These are phyloP conservation scores for Rhizophagus clarus DNA, from an alignment of 192 early-diverging fungal species.

Conservation along the genomic window DNA sequence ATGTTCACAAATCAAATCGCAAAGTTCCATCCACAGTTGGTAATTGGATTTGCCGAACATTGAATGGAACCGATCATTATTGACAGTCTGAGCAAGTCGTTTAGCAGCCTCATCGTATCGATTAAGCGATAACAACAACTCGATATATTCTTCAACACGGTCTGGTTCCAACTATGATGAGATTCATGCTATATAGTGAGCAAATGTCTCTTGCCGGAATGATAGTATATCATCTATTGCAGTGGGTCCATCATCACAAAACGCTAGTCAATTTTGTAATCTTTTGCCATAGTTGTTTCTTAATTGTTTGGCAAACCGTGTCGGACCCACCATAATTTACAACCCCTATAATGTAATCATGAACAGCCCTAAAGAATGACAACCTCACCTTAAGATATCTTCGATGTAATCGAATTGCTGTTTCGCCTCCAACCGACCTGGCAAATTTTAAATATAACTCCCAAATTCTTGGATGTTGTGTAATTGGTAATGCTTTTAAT, in stretches of 20 bases:
- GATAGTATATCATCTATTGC: background rate
- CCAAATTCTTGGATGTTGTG: conserved; percentile 94
- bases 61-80: conserved; percentile 70
- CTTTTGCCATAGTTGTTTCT: too few relatives aligned
- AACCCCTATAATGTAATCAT: background rate
- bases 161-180: conserved; percentile 69
- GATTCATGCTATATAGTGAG: background rate
- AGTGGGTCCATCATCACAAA: too few relatives aligned
- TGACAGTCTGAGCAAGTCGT: conserved; percentile 70
- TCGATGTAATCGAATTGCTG: conserved; percentile 76
- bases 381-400: conserved; percentile 74
- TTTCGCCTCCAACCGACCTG: conserved; percentile 74
- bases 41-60: conserved; percentile 66
- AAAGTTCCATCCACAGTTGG: conserved; percentile 85
- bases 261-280: too few relatives aligned
- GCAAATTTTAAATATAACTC: conserved; percentile 82
- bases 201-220: background rate
- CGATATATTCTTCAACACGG: conserved; percentile 73
- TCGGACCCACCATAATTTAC: background rate
- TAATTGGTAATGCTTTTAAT: conserved; percentile 85
- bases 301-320: too few relatives aligned
- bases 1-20: conserved; percentile 76
- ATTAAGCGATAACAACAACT: conserved; percentile 65
- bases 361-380: background rate
- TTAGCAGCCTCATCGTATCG: conserved; percentile 79